Evolutionary conservation across 352 stramenopile genomes (phyloP), one percentile per base, ranked within the genome.

Genomic region (Salisapilia sapeloensis): DNA sequence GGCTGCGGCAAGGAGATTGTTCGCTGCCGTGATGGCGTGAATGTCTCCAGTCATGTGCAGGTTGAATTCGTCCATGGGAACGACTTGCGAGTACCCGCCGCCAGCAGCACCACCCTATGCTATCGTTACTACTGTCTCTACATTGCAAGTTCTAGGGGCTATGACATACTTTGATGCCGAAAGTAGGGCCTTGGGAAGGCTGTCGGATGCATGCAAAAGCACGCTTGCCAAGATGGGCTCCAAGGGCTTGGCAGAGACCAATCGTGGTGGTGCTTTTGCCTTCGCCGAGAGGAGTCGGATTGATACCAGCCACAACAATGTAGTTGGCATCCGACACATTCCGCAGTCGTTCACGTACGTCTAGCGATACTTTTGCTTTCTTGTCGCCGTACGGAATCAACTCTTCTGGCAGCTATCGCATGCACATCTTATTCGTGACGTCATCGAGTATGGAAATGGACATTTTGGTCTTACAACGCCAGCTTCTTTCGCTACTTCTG

Each of bases 231-330:
- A 96, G 54, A 27, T 94, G 74, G 0, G 90, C 80, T 27, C 84
- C 83, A 19, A 98, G 57, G 6, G 90, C 93, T 56, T 99, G 95
- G 23, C 77, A 94, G 10, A 99, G 50, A 24, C 95, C 93, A 11
- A 96, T 97, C 2, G 92, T 98, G 6, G 94, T 98, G n/a, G 95
- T 99, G 38, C 80, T 97, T 55, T 99, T 99, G 38, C 94, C 94
- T 56, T 98, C 94, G 4, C 94, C 94, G 8, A 98, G 58, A 4
- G 93, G 93, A 17, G 94, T 99, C 4, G 94, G 94, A 42, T 96
- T 99, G 50, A 99, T 97, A 18, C 93, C 94, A 29, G 84, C 94
- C 4, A 95, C 76, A 7, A 98, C 89, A 17, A 99, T 82, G 53
- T 99, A 99, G 62, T 98, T 97, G 37, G 87, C 93, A 35, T 97